Evolutionary conservation across 768 basidiomycete genomes (phyloP).

Genomic region (Mycena belliarum): DNA sequence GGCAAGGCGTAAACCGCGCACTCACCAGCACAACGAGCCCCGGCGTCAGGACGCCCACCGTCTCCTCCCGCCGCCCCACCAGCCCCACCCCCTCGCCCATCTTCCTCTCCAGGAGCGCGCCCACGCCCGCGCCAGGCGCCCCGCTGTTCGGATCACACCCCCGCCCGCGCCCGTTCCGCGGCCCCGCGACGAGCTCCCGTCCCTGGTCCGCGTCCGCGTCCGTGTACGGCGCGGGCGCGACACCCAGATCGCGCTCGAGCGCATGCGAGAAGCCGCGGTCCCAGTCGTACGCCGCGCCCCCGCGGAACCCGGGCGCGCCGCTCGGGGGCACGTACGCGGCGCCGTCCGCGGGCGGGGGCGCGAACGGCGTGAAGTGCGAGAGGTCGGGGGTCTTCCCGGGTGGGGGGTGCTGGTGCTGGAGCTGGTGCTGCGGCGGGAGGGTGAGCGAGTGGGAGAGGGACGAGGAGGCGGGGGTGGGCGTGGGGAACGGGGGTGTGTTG

Average conservation of each 20-base stretch:
- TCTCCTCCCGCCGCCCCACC: slow-evolving; percentile 56
- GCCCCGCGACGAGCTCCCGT: slow-evolving; percentile 1
- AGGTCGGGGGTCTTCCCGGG: slow-evolving; percentile 9
- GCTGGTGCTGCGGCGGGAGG: slow-evolving; percentile 1
- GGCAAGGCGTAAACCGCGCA: slow-evolving; percentile 1
- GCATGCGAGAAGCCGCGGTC: slow-evolving; percentile 63
- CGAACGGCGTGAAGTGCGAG: slow-evolving; percentile 38
- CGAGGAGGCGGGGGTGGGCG: slow-evolving; percentile 3
- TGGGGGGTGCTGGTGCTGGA: neutral
- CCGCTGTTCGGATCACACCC: slow-evolving; percentile 16
- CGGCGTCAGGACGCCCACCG: slow-evolving; percentile 50
- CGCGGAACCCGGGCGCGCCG: slow-evolving; percentile 80
- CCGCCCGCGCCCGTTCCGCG: slow-evolving; percentile 16
- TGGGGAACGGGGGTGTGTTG: slow-evolving; percentile 13
- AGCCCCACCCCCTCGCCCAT: slow-evolving; percentile 46
- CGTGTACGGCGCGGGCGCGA: slow-evolving; percentile 13
- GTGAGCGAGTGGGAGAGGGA: slow-evolving; percentile 16
- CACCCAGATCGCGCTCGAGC: slow-evolving; percentile 42
- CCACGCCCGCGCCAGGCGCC: slow-evolving; percentile 31
- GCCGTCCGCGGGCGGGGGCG: slow-evolving; percentile 46
- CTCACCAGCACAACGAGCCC: slow-evolving; percentile 64
- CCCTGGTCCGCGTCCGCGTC: slow-evolving; percentile 9
- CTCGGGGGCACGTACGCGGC: slow-evolving; percentile 40
- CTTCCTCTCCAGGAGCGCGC: slow-evolving; percentile 53
- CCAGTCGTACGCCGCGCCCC: slow-evolving; percentile 60